Evolutionary conservation across 257 asterid species (phyloP), one percentile per base, ranked within the genome.

Genomic region (Nicotiana undulata): DNA sequence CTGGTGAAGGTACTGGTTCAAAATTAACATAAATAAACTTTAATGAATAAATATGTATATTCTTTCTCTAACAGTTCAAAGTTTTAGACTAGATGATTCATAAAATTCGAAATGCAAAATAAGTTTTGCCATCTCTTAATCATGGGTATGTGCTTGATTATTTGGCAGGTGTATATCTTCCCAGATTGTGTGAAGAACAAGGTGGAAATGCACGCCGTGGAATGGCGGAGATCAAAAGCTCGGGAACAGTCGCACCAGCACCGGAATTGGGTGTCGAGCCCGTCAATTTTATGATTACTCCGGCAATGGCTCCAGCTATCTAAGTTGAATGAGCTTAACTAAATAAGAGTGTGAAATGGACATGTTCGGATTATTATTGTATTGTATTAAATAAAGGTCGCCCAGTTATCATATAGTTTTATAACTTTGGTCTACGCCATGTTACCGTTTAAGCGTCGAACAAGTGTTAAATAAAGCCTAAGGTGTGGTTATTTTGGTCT

Each of bases 211-310:
- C 76, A 4, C 87, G 94, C 2, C 88, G 98, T 3, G 92, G 81
- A 78, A 90, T 94, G 95, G 80, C 81, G 0, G 98, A 93, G 79
- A 86, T 92, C 0, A 82, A 79, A 28, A 93, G 95, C 93, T 92
- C 92, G 0, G 97, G 93, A 72, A 78, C 37, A 11, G 87, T 75
- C 1, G 90, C 92, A 46, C 89, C 86, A 3, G 89, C 86, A 0
- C 94, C 96, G 0, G 88, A 26, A 61, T 81, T 87, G 9, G 81
- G 53, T n/a, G 82, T 56, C 20, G 46, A 76, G 67, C 56, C 79
- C 13, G 79, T 37, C 15, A 67, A 56, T 55, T 82, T 80, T 76
- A 16, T 68, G 9, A 44, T 64, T 59, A 83, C 89, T 6, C 97
- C 94, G 15, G 83, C 90, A 34, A 15, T 65, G 58, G 22, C 93